Conservation (phyloP, 495 filamentous ascomycete genomes). For the Physcia stellaris region DNA sequence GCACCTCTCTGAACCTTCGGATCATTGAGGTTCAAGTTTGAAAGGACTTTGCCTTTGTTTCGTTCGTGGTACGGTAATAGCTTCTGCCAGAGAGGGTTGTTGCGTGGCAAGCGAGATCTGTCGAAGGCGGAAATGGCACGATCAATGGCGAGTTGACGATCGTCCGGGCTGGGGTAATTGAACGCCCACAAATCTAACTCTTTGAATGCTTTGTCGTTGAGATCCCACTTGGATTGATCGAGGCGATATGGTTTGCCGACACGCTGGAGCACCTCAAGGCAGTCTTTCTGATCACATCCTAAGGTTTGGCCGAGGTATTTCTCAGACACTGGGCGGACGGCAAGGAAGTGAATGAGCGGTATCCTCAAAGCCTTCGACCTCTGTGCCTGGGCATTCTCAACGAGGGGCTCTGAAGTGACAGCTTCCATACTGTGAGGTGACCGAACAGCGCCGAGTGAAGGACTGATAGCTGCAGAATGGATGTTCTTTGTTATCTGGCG, state of each 20-base stretch:
- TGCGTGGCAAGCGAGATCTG: slow-evolving; percentile 54
- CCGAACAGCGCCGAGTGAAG: slow-evolving; percentile 35
- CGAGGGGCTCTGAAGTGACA: slow-evolving; percentile 32
- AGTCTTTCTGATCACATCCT: slow-evolving; percentile 41
- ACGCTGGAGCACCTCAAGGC: slow-evolving; percentile 40
- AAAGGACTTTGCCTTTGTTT: slow-evolving; percentile 67
- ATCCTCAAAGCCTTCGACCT: slow-evolving; percentile 37
- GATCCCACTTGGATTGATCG: slow-evolving; percentile 46
- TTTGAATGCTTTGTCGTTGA: slow-evolving; percentile 60
- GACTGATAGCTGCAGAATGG: slow-evolving; percentile 52
- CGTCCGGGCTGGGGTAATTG: slow-evolving; percentile 48
- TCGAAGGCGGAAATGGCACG: slow-evolving; percentile 75
- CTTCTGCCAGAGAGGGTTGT: slow-evolving; percentile 68
- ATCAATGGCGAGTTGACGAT: slow-evolving; percentile 68
- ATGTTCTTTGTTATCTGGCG: slow-evolving; percentile 27
- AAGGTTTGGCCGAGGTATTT: slow-evolving; percentile 43
- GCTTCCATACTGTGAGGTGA: slow-evolving; percentile 29
- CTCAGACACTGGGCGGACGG: slow-evolving; percentile 43
- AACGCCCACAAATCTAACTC: slow-evolving; percentile 77
- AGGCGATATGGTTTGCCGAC: slow-evolving; percentile 45
- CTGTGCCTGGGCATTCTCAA: slow-evolving; percentile 38
- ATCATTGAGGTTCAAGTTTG: slow-evolving; percentile 53
- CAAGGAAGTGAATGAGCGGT: slow-evolving; percentile 63
- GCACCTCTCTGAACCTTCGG: slow-evolving; percentile 37
- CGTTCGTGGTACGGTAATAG: slow-evolving; percentile 62